Evolutionary conservation across 768 basidiomycete species (phyloP).

Genomic region (Boletus sp.): DNA sequence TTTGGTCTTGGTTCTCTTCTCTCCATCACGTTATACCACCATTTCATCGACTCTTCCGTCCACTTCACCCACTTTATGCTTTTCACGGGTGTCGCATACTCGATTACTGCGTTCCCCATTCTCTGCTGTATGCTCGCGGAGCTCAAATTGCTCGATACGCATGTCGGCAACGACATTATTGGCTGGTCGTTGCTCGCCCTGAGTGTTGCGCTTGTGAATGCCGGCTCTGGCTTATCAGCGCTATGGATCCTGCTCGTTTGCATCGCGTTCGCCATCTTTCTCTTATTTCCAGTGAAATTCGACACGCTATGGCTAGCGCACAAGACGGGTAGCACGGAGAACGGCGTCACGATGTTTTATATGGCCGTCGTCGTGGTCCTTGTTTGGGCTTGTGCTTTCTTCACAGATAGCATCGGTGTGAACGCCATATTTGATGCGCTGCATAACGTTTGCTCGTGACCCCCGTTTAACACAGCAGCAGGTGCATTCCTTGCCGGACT

Average conservation of each 20-base stretch:
- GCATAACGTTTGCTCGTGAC: not conserved
- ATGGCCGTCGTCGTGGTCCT: constrained; percentile 83
- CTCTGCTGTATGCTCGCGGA: constrained; percentile 87
- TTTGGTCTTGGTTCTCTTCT: constrained; percentile 82
- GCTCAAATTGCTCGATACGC: constrained; percentile 86
- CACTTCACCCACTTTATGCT: constrained; percentile 91
- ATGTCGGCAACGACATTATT: constrained; percentile 82
- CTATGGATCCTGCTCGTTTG: constrained; percentile 82
- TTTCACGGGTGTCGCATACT: constrained; percentile 89
- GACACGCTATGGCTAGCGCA: constrained; percentile 70
- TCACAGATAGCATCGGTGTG: constrained; percentile 91
- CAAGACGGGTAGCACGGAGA: constrained; percentile 76
- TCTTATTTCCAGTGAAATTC: constrained; percentile 64
- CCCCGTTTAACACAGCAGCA: constrained; percentile 21
- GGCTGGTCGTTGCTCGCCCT: constrained; percentile 90
- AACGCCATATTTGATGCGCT: constrained; percentile 82
- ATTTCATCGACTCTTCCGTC: constrained; percentile 63
- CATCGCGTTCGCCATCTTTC: constrained; percentile 76
- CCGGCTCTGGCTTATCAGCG: constrained; percentile 77
- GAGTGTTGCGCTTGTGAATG: constrained; percentile 90
- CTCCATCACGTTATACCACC: constrained; percentile 49
- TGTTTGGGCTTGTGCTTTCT: constrained; percentile 85
- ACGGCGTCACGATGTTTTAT: constrained; percentile 82
- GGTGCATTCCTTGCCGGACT: constrained; percentile 81
- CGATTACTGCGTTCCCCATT: constrained; percentile 85